A percentile compares a stretch with the other conserved stretches of the same genome.
These are phyloP conservation scores for Silybum marianum DNA, from an alignment of 129 eudicot species.

Conservation along the genomic window DNA sequence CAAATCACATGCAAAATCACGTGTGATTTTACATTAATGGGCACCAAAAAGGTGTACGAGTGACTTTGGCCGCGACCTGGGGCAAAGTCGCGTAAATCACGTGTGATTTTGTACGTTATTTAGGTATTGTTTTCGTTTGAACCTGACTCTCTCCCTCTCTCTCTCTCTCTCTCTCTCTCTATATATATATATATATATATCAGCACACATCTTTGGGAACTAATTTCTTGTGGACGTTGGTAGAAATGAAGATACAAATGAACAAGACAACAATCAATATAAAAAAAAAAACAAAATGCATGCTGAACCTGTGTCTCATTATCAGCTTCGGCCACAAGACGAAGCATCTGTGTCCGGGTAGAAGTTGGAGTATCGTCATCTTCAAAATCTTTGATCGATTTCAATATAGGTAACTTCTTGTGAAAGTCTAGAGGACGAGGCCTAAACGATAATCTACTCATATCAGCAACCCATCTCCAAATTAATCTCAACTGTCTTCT, in stretches of 20 bases:
- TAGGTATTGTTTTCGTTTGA: too few relatives aligned
- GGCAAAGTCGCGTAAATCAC: too few relatives aligned
- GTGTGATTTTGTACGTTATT: too few relatives aligned
- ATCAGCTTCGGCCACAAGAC: slow-evolving; percentile 79
- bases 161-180: too few relatives aligned
- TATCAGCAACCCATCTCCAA: slow-evolving; percentile 49
- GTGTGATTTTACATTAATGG: too few relatives aligned
- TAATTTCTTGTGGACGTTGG: background rate
- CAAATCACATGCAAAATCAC: too few relatives aligned
- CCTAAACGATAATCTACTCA: slow-evolving; percentile 86
- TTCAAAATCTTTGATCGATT: slow-evolving; percentile 80
- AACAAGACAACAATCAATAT: background rate
- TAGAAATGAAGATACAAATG: background rate
- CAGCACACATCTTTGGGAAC: background rate
- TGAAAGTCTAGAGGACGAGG: slow-evolving; percentile 92
- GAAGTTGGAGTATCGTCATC: slow-evolving; percentile 82
- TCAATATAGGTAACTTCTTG: slow-evolving; percentile 85
- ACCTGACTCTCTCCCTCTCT: too few relatives aligned
- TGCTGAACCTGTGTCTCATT: slow-evolving; percentile 50
- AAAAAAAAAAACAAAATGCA: background rate
- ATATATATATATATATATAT: too few relatives aligned
- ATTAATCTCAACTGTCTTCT: slow-evolving; percentile 12
- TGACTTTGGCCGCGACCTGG: too few relatives aligned
- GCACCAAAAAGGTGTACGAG: too few relatives aligned
- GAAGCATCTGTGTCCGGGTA: slow-evolving; percentile 76